Evolutionary conservation across 1,284 basidiomycete genomes (phyloP), one percentile per base, ranked within the genome.

Genomic region (Cutaneotrichosporon dermatis): DNA sequence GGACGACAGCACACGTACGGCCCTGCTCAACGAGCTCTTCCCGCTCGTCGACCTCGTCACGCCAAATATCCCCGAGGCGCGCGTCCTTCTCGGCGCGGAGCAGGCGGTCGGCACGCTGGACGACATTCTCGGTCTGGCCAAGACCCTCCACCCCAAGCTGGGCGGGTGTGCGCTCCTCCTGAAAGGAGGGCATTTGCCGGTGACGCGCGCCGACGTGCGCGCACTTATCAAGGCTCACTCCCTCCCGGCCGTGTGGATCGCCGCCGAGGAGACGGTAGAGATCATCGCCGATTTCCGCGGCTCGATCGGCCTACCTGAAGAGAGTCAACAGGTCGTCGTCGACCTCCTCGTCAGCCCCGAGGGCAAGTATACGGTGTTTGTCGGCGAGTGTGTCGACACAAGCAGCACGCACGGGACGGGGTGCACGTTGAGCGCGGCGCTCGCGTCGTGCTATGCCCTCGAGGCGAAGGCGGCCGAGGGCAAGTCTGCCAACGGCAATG

Each of bases 331-430:
- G 9, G 72, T 89, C 40, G 87, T 94, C 6, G 86, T 89, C n/a
- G 92, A 96, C 70, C 82, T 93, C 0, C 78, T 96, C 9, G 82
- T 82, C 55, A 25, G 25, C 25, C 79, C 84, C 54, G 41, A 60
- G 43, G 69, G 69, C 49, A 57, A 48, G 10, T 75, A 78, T 36
- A 82, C 82, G 0, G 61, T 92, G 13, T 89, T 88, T 61, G 82
- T 88, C 16, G 83, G 86, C 2, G 85, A 84, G 3, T 80, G 83
- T 25, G 79, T 94, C 33, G 81, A 87, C 4, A 87, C 87, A 9
- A 83, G 77, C 33, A 90, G 82, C 64, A 94, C 93, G 0, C 94
- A 97, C 71, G 94, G 94, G 1, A 97, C 94, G 0, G 94, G 94
- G 1, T 98, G 93, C 74, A 97, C 94, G 0, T 81, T 97, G 8